Evolutionary conservation across 805 yeast species (phyloP), one percentile per base, ranked within the genome.

Genomic region (Jamesozyma piceae): DNA sequence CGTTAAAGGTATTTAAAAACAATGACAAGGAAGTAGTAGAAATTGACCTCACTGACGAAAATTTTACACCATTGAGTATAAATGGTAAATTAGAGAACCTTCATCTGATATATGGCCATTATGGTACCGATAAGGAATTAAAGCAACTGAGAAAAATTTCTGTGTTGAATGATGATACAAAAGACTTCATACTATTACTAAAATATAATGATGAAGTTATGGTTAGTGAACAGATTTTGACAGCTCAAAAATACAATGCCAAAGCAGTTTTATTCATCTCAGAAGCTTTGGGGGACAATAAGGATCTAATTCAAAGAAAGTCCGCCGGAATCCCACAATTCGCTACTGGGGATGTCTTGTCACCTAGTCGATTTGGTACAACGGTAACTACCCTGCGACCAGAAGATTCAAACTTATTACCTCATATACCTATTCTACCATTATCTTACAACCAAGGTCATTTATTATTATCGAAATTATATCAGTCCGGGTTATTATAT

Each of bases 391-490:
- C 68, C 44, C 52, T 65, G 15, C 62, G 60, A 3, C 66, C 77
- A 65, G 60, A 67, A 6, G 63, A 71, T 15, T 73, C 82, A 0
- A 55, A 55, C 4, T 64, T 75, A 29, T 66, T 82, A 3, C 81
- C 92, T 1, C 71, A 77, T 19, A 75, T 89, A 3, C 95, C 95
- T 1, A 72, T 82, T 9, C 66, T 84, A 0, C 87, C 95, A 0
- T 65, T 87, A 3, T 78, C 95, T 0, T 77, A 82, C 75, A 67
- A 68, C 27, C 92, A 84, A 53, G 87, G 81, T 4, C 57, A 55
- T 29, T 63, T 49, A 29, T 65, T 74, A 28, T 68, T 56, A 38
- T 39, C 50, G 1, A 44, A 48, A 22, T 36, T 65, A 14, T 41
- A 52, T 22, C 49, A 55, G 17, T 54, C 52, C 9, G 59, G 55